phyloP scores from a whole-genome alignment of 768 basidiomycete genomes.

The Floccularia luteovirens region DNA sequence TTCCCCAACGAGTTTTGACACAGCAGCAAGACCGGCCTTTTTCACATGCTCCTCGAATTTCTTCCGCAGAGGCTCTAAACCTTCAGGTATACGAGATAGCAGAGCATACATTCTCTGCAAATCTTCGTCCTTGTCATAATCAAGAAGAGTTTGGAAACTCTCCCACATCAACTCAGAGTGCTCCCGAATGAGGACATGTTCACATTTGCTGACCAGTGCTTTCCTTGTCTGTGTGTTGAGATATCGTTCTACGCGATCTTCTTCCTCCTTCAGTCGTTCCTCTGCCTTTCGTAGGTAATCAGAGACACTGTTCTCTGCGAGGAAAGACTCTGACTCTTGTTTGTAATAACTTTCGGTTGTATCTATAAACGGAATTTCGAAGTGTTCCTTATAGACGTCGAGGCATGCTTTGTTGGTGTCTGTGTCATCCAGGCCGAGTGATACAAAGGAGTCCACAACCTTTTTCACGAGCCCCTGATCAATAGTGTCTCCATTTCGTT shows the following conservation, averaged over 20 bases:
- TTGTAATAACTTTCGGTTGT: constrained; percentile 91
- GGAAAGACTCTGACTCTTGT: constrained; percentile 85
- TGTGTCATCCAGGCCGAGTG: constrained; percentile 86
- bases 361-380: constrained; percentile 83
- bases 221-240: constrained; percentile 86
- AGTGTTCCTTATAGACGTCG: constrained; percentile 88
- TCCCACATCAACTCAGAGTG: constrained; percentile 86
- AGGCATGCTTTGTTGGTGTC: constrained; percentile 91
- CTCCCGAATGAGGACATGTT: constrained; percentile 85
- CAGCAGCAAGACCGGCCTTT: constrained; percentile 75
- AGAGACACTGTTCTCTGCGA: constrained; percentile 81
- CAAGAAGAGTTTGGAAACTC: constrained; percentile 83
- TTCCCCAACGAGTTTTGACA: constrained; percentile 66
- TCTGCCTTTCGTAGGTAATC: constrained; percentile 96
- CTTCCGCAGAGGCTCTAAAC: constrained; percentile 84
- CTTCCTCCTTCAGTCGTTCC: constrained; percentile 87
- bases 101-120: constrained; percentile 92
- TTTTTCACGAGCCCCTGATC: constrained; percentile 91
- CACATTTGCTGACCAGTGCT: constrained; percentile 74
- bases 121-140: constrained; percentile 93
- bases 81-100: constrained; percentile 85
- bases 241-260: constrained; percentile 92
- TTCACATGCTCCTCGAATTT: constrained; percentile 96
- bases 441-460: constrained; percentile 92
- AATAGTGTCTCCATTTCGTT: constrained; percentile 90